Percentiles rank a stretch among this genome's conserved stretches.
Evolutionary conservation across 2,329 filamentous ascomycete species (phyloP).

Genomic region (Trichoderma koningiopsis): DNA sequence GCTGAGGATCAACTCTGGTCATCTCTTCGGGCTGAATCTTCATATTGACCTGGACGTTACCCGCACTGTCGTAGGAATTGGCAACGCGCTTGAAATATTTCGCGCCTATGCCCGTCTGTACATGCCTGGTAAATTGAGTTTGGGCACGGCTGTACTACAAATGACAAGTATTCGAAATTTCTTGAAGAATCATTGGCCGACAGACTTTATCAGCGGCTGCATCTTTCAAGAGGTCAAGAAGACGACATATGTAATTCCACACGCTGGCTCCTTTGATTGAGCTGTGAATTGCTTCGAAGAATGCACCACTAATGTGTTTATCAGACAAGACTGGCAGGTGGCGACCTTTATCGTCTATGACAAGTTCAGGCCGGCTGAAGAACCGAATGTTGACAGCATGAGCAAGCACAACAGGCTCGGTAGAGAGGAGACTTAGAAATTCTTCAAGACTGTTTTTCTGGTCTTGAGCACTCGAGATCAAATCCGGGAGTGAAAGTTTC

Average conservation of each 20-base stretch:
- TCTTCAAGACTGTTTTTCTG: constrained; percentile 41
- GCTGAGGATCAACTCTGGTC: constrained; percentile 41
- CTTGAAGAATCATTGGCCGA: constrained; percentile 45
- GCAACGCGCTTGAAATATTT: constrained; percentile 48
- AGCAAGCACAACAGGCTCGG: constrained; percentile 39
- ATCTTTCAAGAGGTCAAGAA: constrained; percentile 41
- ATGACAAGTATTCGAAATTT: constrained; percentile 49
- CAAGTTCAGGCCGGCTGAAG: constrained; percentile 45
- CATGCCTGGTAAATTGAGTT: constrained; percentile 43
- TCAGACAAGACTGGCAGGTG: constrained; percentile 43
- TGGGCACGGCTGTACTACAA: constrained; percentile 46
- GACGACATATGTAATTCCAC: constrained; percentile 45
- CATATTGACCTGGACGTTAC: constrained; percentile 42
- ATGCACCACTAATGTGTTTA: constrained; percentile 44
- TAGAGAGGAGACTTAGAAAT: constrained; percentile 38
- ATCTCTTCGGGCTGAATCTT: constrained; percentile 47
- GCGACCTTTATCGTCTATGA: constrained; percentile 49
- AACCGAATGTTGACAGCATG: constrained; percentile 42
- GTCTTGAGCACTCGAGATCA: constrained; percentile 37
- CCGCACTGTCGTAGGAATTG: constrained; percentile 39
- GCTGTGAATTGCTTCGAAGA: constrained; percentile 47
- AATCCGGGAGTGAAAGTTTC: constrained; percentile 38
- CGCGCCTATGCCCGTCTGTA: constrained; percentile 40
- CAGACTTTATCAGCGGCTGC: constrained; percentile 36
- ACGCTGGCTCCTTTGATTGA: constrained; percentile 40